Evolutionary conservation across 345 rosid genomes (phyloP).

Genomic region (Boechera divaricarpa): DNA sequence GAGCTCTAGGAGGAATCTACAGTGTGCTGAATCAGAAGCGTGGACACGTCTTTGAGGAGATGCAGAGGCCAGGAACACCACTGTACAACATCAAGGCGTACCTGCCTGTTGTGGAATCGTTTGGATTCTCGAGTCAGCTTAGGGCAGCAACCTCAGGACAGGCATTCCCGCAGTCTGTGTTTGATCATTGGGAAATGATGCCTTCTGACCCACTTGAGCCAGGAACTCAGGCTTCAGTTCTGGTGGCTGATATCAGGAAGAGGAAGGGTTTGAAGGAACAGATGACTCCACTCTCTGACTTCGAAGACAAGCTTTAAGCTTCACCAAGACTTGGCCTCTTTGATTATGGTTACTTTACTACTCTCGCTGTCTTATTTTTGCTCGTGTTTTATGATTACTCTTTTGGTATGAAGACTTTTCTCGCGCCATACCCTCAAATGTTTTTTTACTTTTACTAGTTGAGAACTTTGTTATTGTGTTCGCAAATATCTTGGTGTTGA

Average conservation of each 20-base stretch:
- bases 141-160: constrained; percentile 88
- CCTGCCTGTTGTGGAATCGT: constrained; percentile 77
- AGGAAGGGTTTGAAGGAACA: constrained; percentile 86
- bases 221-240: constrained; percentile 60
- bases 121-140: constrained; percentile 69
- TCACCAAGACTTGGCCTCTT: not conserved
- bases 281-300: constrained; percentile 82
- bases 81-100: constrained; percentile 87
- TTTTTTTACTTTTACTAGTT: not conserved
- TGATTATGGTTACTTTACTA: not conserved
- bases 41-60: constrained; percentile 83
- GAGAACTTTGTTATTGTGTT: constrained; percentile 7
- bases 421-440: not conserved
- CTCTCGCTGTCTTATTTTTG: not conserved
- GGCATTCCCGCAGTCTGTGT: constrained; percentile 85
- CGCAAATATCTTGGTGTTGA: not conserved
- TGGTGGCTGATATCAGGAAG: constrained; percentile 68
- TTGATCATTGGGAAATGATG: constrained; percentile 93
- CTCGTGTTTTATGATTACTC: not conserved
- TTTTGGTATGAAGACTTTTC: constrained; percentile 1
- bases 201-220: constrained; percentile 65
- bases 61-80: constrained; percentile 87
- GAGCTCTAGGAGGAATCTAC: constrained; percentile 90
- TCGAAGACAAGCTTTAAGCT: constrained; percentile 74
- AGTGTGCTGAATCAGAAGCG: constrained; percentile 86